Evolutionary conservation across 1,284 basidiomycete species (phyloP), one percentile per base, ranked within the genome.

Genomic region (Fomitopsis pinicola): DNA sequence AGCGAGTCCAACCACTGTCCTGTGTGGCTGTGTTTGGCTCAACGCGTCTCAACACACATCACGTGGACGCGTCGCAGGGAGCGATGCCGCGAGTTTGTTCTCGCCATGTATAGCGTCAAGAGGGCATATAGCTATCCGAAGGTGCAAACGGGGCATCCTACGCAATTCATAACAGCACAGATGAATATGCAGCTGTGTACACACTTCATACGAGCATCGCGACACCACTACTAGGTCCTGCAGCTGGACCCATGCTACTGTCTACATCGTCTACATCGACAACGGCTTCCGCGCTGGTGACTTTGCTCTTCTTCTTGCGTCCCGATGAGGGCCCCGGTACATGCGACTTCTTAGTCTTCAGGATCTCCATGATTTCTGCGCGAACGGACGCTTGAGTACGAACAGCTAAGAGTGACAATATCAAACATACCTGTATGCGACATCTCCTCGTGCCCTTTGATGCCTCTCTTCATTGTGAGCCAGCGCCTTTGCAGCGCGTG

Each of bases 391-490:
- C n/a, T 40, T 42, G 42, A 28, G 17, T 15, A 35, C 15, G 56
- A 28, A 36, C 17, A 22, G 56, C 64, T 56, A 54, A 55, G 44
- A 56, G 48, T 63, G 26, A 67, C 58, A 42, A 42, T 57, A 40
- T 19, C 38, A 46, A 35, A 71, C 79, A 36, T 59, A 88, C 90
- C 90, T 74, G 83, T 79, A 69, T 90, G 87, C 2, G 87, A 80
- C 89, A 92, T 91, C 55, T 89, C 82, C 70, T 91, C 89, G 63
- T 82, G 80, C 19, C 88, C 89, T 70, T 87, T 88, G 62, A 92
- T 81, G 59, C 87, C 77, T 58, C 82, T 78, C 69, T 92, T 92
- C 84, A 93, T 83, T 1, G 86, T 87, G 42, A 85, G 71, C 90
- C 90, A 93, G 55, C 90, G 85, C 44, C 89, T 80, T 66, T 92